Conservation (phyloP, 1,139 yeast genomes). For the Saccharomyces hybrid region DNA sequence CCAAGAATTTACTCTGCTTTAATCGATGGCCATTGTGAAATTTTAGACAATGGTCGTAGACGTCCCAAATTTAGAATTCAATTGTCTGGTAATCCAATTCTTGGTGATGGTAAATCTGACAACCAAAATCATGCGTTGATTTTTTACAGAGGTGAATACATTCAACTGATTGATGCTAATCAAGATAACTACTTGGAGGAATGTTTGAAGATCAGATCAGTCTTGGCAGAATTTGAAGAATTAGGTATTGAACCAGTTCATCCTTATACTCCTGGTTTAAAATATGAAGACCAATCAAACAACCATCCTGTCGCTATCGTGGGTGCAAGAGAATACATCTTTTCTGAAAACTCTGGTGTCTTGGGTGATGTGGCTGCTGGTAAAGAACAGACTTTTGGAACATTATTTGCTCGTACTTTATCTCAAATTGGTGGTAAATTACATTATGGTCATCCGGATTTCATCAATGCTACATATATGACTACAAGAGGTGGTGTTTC, state of each 20-base stretch:
- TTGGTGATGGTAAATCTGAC: conserved; percentile 99
- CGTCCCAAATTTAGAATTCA: conserved; percentile 97
- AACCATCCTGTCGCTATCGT: conserved; percentile 90
- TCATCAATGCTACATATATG: conserved; percentile 89
- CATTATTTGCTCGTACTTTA: conserved; percentile 94
- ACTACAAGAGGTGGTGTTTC: conserved; percentile 99
- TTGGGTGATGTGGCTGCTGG: conserved; percentile 99
- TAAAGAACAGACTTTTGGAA: conserved; percentile 99
- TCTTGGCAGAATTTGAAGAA: conserved; percentile 96
- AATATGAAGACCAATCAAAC: conserved; percentile 39
- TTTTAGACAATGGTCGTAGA: conserved; percentile 95
- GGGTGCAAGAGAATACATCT: conserved; percentile 98
- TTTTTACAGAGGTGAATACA: conserved; percentile 97
- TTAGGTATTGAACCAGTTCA: conserved; percentile 76
- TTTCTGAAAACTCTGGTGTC: conserved; percentile 97
- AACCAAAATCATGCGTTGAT: conserved; percentile 95
- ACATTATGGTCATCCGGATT: conserved; percentile 99
- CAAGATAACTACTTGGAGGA: conserved; percentile 98
- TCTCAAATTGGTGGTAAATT: conserved; percentile 98
- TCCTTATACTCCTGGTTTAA: conserved; percentile 58
- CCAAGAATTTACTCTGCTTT: conserved; percentile 94
- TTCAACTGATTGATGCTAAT: conserved; percentile 95
- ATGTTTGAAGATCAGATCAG: conserved; percentile 94
- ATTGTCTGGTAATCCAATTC: conserved; percentile 95
- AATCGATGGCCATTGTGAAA: conserved; percentile 97